Conservation (phyloP, 192 early-diverging fungal species). For the Coemansia sp. region DNA sequence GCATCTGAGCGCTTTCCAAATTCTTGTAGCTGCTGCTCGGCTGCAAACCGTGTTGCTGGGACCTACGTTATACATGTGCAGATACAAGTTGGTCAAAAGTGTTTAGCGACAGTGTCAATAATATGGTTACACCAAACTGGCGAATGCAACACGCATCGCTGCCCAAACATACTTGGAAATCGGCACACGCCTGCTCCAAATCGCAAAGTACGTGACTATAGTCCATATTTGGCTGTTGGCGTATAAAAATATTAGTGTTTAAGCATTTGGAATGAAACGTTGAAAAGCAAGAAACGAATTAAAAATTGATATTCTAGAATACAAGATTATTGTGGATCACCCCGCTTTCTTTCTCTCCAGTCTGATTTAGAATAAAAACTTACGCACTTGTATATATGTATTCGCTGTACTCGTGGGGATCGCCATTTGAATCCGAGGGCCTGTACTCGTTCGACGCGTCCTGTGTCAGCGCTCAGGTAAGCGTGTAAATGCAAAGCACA, state of each 20-base stretch:
- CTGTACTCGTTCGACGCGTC: constrained; percentile 46
- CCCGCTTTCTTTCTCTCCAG: not conserved
- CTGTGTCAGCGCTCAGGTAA: constrained; percentile 46
- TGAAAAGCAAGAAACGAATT: constrained; percentile 1
- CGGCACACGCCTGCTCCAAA: constrained; percentile 48
- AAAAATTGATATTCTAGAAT: not conserved
- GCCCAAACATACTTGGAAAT: constrained; percentile 39
- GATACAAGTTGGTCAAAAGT: not conserved
- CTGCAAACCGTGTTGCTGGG: constrained; percentile 36
- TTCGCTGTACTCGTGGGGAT: constrained; percentile 49
- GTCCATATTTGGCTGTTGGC: constrained; percentile 23
- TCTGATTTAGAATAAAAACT: not conserved
- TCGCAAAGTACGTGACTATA: constrained; percentile 31
- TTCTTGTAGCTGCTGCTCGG: constrained; percentile 32
- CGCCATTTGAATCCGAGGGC: constrained; percentile 37
- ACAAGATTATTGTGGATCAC: not conserved
- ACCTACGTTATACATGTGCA: constrained; percentile 25
- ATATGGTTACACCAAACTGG: not conserved
- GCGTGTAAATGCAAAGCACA: not conserved
- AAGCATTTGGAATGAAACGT: not conserved
- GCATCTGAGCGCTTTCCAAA: constrained; percentile 54
- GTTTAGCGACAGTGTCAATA: not conserved
- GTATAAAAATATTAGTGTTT: too few relatives aligned
- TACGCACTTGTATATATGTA: constrained; percentile 20
- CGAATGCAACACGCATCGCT: not conserved